phyloP scores from a whole-genome alignment of 2,329 filamentous ascomycete species.

The Trichoderma lentiforme region DNA sequence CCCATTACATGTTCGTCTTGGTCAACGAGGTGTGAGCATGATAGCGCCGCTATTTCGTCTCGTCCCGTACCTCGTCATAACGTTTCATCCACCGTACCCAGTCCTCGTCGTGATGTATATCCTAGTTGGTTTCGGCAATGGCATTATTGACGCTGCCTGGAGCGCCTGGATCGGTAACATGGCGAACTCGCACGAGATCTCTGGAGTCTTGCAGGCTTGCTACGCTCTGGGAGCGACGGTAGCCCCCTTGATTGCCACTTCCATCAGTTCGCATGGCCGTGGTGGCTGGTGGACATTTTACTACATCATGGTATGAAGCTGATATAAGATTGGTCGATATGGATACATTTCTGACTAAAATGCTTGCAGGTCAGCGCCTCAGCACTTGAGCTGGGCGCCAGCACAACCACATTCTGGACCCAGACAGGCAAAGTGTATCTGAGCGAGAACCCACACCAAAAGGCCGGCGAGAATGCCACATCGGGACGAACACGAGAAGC shows the following conservation, averaged over 20 bases:
- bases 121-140: conserved; percentile 68
- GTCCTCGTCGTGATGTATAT: conserved; percentile 63
- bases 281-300: conserved; percentile 70
- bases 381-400: conserved; percentile 49
- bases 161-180: conserved; percentile 56
- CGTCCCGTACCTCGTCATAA: conserved; percentile 60
- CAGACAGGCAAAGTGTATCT: conserved; percentile 23
- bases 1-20: conserved; percentile 37
- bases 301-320: conserved; percentile 61
- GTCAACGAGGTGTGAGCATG: conserved; percentile 57
- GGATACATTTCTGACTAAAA: conserved; percentile 33
- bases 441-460: conserved; percentile 25
- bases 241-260: conserved; percentile 67
- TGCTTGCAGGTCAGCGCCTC: conserved; percentile 53
- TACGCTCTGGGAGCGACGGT: conserved; percentile 68
- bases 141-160: conserved; percentile 57
- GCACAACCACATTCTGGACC: conserved; percentile 58
- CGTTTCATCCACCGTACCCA: conserved; percentile 64
- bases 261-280: conserved; percentile 60
- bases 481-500: conserved; percentile 3
- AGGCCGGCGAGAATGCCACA: conserved; percentile 50
- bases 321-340: too few species aligned
- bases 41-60: conserved; percentile 59
- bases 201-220: conserved; percentile 65
- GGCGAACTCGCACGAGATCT: conserved; percentile 59